Evolutionary conservation across 1,284 basidiomycete species (phyloP).

Genomic region (Ganoderma boninense): DNA sequence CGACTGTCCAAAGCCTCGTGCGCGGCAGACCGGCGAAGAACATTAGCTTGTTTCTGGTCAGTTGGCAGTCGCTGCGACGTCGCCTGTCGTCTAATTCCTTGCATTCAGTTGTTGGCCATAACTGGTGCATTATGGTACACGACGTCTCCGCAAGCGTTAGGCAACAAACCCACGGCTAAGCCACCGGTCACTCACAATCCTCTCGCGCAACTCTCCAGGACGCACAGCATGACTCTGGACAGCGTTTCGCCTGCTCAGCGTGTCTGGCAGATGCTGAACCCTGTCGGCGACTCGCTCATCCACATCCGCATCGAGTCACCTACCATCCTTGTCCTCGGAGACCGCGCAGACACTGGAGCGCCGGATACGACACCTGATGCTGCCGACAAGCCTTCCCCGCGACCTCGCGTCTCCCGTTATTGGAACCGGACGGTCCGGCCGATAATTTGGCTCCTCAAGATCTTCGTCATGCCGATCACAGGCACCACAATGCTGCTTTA

Average conservation of each 20-base stretch:
- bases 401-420: conserved; percentile 52
- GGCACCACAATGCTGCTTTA: conserved; percentile 82
- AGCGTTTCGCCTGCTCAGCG: conserved; percentile 60
- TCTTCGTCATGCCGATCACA: conserved; percentile 87
- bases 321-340: conserved; percentile 74
- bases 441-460: conserved; percentile 81
- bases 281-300: conserved; percentile 71
- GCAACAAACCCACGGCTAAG: conserved; percentile 41
- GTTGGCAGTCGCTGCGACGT: conserved; percentile 12
- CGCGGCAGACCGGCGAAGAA: conserved; percentile 82
- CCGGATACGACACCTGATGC: conserved; percentile 24
- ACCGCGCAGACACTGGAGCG: conserved; percentile 26
- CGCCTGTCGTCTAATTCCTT: conserved; percentile 15
- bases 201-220: conserved; percentile 44
- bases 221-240: conserved; percentile 34
- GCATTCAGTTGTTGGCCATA: conserved; percentile 71
- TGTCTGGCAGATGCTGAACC: conserved; percentile 88
- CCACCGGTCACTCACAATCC: conserved; percentile 44
- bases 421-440: conserved; percentile 59
- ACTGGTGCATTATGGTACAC: conserved; percentile 78
- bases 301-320: conserved; percentile 86
- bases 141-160: conserved; percentile 58
- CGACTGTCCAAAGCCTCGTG: conserved; percentile 58
- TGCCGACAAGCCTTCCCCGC: conserved; percentile 43
- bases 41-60: conserved; percentile 81